A percentile compares a stretch with the other conserved stretches of the same genome.
These are phyloP conservation scores for Graphiopsis chlorocephala DNA, from an alignment of 2,329 filamentous ascomycete species.

Conservation along the genomic window DNA sequence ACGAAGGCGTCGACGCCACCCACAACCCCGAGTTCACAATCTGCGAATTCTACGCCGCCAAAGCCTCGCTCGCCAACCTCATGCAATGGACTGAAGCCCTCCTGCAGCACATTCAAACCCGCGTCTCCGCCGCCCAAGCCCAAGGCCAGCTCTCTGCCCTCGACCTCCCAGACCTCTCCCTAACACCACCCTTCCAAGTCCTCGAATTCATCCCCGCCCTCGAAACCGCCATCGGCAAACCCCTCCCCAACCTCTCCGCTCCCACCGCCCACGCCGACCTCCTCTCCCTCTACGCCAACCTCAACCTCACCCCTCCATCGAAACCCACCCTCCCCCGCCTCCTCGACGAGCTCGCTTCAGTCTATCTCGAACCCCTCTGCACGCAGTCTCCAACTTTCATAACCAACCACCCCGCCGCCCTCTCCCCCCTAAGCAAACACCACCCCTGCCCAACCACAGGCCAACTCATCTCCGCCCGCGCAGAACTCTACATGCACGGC, in stretches of 20 bases:
- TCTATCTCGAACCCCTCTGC: conserved; percentile 77
- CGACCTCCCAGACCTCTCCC: not conserved
- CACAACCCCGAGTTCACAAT: conserved; percentile 98
- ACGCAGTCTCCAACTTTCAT: conserved; percentile 72
- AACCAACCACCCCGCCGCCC: conserved; percentile 81
- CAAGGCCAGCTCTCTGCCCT: not conserved
- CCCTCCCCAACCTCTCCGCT: conserved; percentile 51
- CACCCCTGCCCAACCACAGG: conserved; percentile 64
- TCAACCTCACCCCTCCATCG: conserved; percentile 49
- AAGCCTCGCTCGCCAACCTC: conserved; percentile 71
- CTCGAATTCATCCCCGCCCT: conserved; percentile 76
- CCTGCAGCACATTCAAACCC: conserved; percentile 53
- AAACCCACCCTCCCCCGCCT: conserved; percentile 64
- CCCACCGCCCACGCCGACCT: conserved; percentile 58
- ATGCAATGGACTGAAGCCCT: conserved; percentile 68
- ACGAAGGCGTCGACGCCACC: conserved; percentile 80
- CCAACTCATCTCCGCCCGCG: conserved; percentile 50
- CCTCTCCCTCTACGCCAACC: conserved; percentile 51
- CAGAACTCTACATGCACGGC: conserved; percentile 49
- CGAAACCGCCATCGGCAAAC: conserved; percentile 63
- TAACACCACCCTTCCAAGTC: not conserved
- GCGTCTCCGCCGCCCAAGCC: conserved; percentile 46
- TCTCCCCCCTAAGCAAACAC: conserved; percentile 88
- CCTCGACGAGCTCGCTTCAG: conserved; percentile 74
- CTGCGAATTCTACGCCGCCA: conserved; percentile 94